These are phyloP conservation scores for Globisporangium ultimum DNA, from an alignment of 352 stramenopile genomes.

Conservation along the genomic window DNA sequence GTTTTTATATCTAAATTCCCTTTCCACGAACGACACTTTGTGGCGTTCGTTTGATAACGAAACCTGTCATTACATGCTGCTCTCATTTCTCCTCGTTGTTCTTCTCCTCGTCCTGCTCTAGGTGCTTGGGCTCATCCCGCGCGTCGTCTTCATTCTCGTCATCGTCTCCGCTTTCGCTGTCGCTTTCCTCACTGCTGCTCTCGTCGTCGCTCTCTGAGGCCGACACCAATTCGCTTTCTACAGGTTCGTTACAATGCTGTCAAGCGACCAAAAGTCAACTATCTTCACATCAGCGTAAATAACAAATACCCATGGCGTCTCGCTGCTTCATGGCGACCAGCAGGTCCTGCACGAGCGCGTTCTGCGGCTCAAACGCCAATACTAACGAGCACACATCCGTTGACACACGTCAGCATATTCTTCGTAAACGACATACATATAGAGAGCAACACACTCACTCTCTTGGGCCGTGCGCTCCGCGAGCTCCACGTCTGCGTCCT, in stretches of 20 bases:
- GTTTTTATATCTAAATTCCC: too few species aligned
- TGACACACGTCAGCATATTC: neutral
- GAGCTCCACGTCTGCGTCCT: conserved; percentile 53
- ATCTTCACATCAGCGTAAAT: neutral
- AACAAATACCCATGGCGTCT: conserved; percentile 32
- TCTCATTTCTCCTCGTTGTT: conserved; percentile 13
- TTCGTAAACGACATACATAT: neutral
- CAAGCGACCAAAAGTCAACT: too few species aligned
- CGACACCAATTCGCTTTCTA: conserved; percentile 25
- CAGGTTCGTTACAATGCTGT: conserved; percentile 26
- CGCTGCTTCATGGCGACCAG: conserved; percentile 61
- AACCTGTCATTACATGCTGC: neutral
- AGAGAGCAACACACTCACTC: conserved; percentile 27
- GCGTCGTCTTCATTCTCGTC: conserved; percentile 20
- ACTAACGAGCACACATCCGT: conserved; percentile 25
- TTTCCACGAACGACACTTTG: too few species aligned
- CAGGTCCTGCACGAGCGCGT: conserved; percentile 62
- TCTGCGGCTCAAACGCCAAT: conserved; percentile 51
- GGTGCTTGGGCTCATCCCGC: conserved; percentile 18
- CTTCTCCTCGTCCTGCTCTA: conserved; percentile 18
- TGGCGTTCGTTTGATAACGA: too few species aligned
- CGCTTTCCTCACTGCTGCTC: conserved; percentile 34
- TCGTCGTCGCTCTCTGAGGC: conserved; percentile 41
- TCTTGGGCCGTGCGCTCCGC: conserved; percentile 39
- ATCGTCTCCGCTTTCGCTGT: conserved; percentile 20